Percentiles rank a stretch among this genome's conserved stretches.
phyloP scores from a whole-genome alignment of 192 early-diverging fungal species.

The Umbelopsis sp. region DNA sequence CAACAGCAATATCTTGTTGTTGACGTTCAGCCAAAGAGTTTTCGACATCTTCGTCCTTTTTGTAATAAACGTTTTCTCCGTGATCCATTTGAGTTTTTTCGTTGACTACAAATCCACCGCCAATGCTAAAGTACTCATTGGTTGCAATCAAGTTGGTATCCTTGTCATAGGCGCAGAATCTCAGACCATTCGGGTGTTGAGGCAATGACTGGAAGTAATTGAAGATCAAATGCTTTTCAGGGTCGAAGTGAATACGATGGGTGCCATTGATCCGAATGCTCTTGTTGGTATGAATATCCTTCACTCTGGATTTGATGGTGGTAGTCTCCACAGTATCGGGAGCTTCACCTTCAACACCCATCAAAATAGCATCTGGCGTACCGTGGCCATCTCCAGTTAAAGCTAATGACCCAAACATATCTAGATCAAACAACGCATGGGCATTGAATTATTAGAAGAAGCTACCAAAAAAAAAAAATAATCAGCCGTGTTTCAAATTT shows the following conservation, averaged over 20 bases:
- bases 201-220: constrained; percentile 87
- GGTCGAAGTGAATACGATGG: constrained; percentile 82
- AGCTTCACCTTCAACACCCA: constrained; percentile 90
- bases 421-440: constrained; percentile 43
- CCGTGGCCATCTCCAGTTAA: constrained; percentile 95
- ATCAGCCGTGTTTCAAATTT: background rate
- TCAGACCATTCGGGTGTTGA: constrained; percentile 96
- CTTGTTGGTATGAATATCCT: constrained; percentile 74
- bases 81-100: constrained; percentile 82
- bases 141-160: constrained; percentile 86
- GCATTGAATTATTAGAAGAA: background rate
- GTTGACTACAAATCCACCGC: constrained; percentile 95
- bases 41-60: constrained; percentile 37
- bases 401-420: constrained; percentile 93
- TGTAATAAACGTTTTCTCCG: constrained; percentile 59
- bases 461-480: constrained; percentile 1
- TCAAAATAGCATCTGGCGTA: constrained; percentile 88
- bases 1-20: constrained; percentile 73
- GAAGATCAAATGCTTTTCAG: constrained; percentile 84
- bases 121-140: constrained; percentile 96
- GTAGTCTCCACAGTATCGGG: constrained; percentile 85
- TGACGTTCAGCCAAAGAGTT: constrained; percentile 53
- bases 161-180: constrained; percentile 85
- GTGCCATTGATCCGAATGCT: constrained; percentile 73
- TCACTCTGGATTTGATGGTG: constrained; percentile 73